Evolutionary conservation across 2,329 filamentous ascomycete genomes (phyloP).

Genomic region (Sporothrix inflata): DNA sequence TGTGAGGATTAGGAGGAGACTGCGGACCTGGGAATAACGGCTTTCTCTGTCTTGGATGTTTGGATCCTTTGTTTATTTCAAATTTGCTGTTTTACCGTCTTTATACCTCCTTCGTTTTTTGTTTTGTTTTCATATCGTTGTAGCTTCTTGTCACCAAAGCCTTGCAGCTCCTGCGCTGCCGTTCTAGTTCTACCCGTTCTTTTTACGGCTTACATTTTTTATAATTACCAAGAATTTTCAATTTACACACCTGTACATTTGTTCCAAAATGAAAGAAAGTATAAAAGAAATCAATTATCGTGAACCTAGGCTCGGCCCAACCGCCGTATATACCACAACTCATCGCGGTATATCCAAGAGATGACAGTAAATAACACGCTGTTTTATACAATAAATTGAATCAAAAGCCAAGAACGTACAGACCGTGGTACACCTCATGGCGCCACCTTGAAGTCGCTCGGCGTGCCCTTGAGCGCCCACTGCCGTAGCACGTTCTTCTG

Average conservation of each 20-base stretch:
- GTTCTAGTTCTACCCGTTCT: background rate
- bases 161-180: background rate
- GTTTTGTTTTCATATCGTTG: background rate
- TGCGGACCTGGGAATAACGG: background rate
- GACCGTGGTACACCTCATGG: background rate
- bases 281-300: background rate
- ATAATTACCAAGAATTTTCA: background rate
- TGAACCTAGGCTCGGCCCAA: background rate
- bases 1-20: background rate
- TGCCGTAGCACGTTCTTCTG: slow-evolving; percentile 91
- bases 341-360: background rate
- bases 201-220: background rate
- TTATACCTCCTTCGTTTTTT: background rate
- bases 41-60: background rate
- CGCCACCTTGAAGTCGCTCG: slow-evolving; percentile 12
- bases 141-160: background rate
- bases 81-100: background rate
- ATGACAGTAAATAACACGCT: background rate
- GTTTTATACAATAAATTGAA: background rate
- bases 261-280: background rate
- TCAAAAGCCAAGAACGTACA: background rate
- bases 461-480: slow-evolving; percentile 61
- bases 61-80: background rate
- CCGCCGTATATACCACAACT: background rate
- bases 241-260: background rate